Base-by-base conservation (phyloP, 257 asterid genomes). In the Misopates orontium region DNA sequence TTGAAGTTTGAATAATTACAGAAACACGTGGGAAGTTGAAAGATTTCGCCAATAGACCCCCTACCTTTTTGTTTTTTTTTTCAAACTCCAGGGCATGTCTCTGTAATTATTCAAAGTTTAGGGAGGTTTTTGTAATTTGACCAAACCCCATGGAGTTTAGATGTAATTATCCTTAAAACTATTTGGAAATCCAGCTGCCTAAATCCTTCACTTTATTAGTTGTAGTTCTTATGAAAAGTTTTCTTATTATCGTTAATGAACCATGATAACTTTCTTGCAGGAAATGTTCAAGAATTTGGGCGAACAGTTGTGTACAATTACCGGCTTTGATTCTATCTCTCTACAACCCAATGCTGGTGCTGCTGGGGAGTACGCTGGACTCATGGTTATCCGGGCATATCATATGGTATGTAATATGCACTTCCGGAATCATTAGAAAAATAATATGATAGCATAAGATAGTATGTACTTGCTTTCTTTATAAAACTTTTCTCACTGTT, bases 261-360 rank as follows among this genome's bases (percentile, higher is more conserved):
- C 55, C 22, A n/a, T 54, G 4, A 32, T 63, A 19, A 71, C 60
- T 39, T 62, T 59, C 66, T 69, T 68, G 68, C 77, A 94, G 99
- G 99, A 94, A 88, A 88, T 94, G 99, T 94, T 94, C 84, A 79
- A 86, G 50, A 84, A 94, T 75, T 82, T 94, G 83, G 99, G 99
- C 57, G 95, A 90, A 9, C 69, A 86, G 75, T 66, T 94, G 82
- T 94, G 99, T 66, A 83, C 90, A 11, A 85, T 94, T 70, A 94
- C 99, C 28, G 99, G 99, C 60, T 94, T 94, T 32, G 97, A 94
- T 74, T 94, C 99, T 48, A 83, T 94, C 89, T 94, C 99, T 20
- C 87, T 94, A 76, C 99, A 90, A 81, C 99, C 99, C 50, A 93
- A 93, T 61, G 97, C 99, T 42, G 99, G 99, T 77, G 99, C 99